Evolutionary conservation across 768 basidiomycete genomes (phyloP).

Genomic region (Sarcodon aspratus): DNA sequence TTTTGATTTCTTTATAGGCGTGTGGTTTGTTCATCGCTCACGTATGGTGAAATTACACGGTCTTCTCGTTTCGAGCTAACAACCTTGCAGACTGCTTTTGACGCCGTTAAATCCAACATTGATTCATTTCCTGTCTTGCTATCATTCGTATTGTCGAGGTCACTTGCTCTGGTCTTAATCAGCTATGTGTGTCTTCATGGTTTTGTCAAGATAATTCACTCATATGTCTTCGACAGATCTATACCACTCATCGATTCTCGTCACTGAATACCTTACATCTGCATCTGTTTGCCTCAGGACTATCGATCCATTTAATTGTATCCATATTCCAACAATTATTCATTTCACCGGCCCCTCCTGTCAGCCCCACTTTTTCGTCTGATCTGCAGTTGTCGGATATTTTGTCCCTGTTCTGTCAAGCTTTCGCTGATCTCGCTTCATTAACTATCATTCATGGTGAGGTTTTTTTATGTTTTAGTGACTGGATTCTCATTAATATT

Average conservation of each 20-base stretch:
- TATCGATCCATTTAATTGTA: too few relatives aligned
- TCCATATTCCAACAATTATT: slow-evolving; percentile 6
- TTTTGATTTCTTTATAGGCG: slow-evolving; percentile 12
- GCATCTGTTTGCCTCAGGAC: slow-evolving; percentile 5
- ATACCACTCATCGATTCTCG: slow-evolving; percentile 5
- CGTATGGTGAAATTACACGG: slow-evolving; percentile 3
- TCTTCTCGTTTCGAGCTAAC: neutral
- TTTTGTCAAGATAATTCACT: neutral
- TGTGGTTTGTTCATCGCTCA: slow-evolving; percentile 21
- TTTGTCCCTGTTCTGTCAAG: neutral
- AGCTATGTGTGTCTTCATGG: slow-evolving; percentile 6
- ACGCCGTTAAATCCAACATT: neutral
- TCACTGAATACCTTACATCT: slow-evolving; percentile 6
- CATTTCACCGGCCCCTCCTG: slow-evolving; percentile 4
- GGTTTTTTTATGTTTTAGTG: slow-evolving; percentile 3
- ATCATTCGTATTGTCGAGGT: slow-evolving; percentile 4
- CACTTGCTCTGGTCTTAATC: slow-evolving; percentile 4
- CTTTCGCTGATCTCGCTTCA: slow-evolving; percentile 8
- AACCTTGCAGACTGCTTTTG: neutral
- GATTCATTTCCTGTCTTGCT: slow-evolving; percentile 1
- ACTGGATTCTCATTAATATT: neutral
- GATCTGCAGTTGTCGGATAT: slow-evolving; percentile 1
- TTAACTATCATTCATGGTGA: slow-evolving; percentile 15
- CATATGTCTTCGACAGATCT: slow-evolving; percentile 5
- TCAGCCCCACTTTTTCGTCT: slow-evolving; percentile 3